A percentile compares a stretch with the other conserved stretches of the same genome.
These are phyloP conservation scores for Diaporthe longicolla DNA, from an alignment of 2,329 filamentous ascomycete genomes.

Conservation along the genomic window DNA sequence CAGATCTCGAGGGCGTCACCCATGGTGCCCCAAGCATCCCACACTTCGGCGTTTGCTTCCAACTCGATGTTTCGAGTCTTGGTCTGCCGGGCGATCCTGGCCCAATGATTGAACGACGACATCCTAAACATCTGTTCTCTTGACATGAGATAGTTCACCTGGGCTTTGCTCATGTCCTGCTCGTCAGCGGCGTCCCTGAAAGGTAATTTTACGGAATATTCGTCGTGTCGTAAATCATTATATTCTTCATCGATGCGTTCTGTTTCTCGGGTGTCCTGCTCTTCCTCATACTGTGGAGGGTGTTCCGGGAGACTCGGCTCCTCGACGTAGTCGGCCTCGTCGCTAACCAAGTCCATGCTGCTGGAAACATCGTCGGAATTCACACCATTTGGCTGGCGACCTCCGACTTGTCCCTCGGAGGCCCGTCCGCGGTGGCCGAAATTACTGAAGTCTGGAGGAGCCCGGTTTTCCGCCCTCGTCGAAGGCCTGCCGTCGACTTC, in stretches of 20 bases:
- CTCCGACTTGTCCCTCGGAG: constrained; percentile 10
- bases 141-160: constrained; percentile 40
- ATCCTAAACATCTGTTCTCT: constrained; percentile 41
- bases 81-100: constrained; percentile 28
- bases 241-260: constrained; percentile 39
- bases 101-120: constrained; percentile 43
- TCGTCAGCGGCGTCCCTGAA: constrained; percentile 36
- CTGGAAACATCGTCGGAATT: constrained; percentile 37
- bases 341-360: constrained; percentile 33
- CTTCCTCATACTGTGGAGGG: constrained; percentile 34
- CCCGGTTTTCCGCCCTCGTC: constrained; percentile 40
- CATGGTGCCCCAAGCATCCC: constrained; percentile 42
- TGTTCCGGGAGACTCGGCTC: constrained; percentile 35
- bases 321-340: constrained; percentile 13
- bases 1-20: constrained; percentile 57
- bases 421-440: constrained; percentile 26
- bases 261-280: constrained; percentile 38
- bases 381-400: constrained; percentile 19
- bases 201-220: constrained; percentile 38
- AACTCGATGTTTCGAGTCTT: constrained; percentile 36
- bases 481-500: constrained; percentile 32
- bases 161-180: constrained; percentile 34
- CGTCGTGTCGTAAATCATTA: constrained; percentile 40
- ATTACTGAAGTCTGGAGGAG: constrained; percentile 38
- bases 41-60: constrained; percentile 40